Percentiles rank a stretch among this genome's conserved stretches.
Conservation (phyloP, 176 grass and related monocot species). For the Eragrostis curvula region DNA sequence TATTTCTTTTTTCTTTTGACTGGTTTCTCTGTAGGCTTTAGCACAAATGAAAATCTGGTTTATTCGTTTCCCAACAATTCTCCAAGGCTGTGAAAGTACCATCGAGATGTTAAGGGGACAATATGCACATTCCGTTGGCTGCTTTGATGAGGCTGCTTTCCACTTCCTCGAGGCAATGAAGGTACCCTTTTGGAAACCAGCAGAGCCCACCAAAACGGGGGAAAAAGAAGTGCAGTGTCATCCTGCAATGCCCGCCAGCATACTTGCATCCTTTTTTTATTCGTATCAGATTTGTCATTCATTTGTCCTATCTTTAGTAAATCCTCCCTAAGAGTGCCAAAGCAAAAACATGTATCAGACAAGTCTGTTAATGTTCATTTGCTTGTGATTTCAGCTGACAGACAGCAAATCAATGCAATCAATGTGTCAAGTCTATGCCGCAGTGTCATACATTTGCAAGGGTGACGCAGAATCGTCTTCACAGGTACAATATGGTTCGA, state of each 20-base stretch:
- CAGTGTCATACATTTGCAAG: conserved; percentile 89
- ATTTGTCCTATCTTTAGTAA: neutral
- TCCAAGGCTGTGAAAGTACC: conserved; percentile 83
- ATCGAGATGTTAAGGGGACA: conserved; percentile 91
- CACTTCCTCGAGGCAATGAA: conserved; percentile 79
- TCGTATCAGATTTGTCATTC: neutral
- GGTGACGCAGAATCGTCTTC: conserved; percentile 93
- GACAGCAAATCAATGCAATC: conserved; percentile 94
- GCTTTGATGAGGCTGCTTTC: conserved; percentile 86
- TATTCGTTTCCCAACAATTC: conserved; percentile 79
- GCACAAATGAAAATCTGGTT: conserved; percentile 82
- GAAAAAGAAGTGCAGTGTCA: neutral
- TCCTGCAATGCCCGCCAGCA: neutral
- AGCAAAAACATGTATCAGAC: neutral
- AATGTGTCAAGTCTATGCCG: conserved; percentile 95
- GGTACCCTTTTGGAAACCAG: conserved; percentile 32
- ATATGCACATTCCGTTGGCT: conserved; percentile 93
- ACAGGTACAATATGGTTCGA: conserved; percentile 58
- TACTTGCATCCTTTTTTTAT: neutral
- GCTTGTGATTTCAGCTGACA: conserved; percentile 67
- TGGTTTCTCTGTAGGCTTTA: conserved; percentile 56
- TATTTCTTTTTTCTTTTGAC: conserved; percentile 29
- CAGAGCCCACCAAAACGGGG: neutral
- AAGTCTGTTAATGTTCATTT: conserved; percentile 30
- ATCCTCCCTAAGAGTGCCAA: neutral